Evolutionary conservation across 345 rosid genomes (phyloP).

Genomic region (Cochlearia excelsa): DNA sequence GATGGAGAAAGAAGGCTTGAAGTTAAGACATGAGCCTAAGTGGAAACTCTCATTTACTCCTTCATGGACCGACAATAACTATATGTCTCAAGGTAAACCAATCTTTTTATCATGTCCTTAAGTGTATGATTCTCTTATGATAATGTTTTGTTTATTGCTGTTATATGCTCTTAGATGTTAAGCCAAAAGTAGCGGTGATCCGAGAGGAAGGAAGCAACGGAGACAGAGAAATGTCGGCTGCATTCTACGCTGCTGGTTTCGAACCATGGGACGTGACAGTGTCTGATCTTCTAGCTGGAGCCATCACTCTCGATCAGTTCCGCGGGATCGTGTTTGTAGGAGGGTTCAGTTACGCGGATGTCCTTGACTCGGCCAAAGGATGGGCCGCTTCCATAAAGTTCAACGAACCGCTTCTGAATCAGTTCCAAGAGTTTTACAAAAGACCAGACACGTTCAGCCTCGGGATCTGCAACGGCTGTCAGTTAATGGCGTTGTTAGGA

Average conservation of each 20-base stretch:
- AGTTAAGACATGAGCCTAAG: conserved; percentile 62
- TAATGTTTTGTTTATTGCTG: conserved; percentile 1
- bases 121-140: neutral
- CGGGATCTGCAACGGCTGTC: conserved; percentile 97
- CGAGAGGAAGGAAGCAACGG: conserved; percentile 99
- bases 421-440: conserved; percentile 85
- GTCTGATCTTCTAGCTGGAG: conserved; percentile 79
- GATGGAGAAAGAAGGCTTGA: conserved; percentile 81
- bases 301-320: conserved; percentile 57
- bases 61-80: conserved; percentile 57
- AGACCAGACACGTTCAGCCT: conserved; percentile 87
- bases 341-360: conserved; percentile 92
- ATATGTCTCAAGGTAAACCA: conserved; percentile 38
- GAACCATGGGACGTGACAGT: conserved; percentile 95
- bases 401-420: conserved; percentile 65
- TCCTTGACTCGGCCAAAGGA: conserved; percentile 95
- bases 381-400: conserved; percentile 95
- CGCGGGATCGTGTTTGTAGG: conserved; percentile 89
- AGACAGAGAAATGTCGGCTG: conserved; percentile 96
- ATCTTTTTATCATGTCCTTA: neutral
- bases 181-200: conserved; percentile 87
- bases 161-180: conserved; percentile 36
- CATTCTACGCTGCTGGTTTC: conserved; percentile 80
- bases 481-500: conserved; percentile 87
- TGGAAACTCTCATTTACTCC: conserved; percentile 80